Conservation (phyloP, 176 grass and related monocot species). For the Musa troglodytarum region DNA sequence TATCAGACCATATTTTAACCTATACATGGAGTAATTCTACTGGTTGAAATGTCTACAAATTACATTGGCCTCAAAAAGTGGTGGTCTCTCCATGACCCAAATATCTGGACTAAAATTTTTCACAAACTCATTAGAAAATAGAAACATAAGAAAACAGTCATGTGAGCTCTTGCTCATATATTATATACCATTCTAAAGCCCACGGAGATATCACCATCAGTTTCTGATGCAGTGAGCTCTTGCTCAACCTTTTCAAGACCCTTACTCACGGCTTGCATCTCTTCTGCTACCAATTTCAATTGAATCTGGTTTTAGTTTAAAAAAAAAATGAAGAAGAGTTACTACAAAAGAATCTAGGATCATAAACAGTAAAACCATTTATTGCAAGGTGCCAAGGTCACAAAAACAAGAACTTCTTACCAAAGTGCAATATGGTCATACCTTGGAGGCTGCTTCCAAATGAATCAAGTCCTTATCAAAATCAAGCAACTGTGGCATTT, state of each 20-base stretch:
- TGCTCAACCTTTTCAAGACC: slow-evolving; percentile 98
- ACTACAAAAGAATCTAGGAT: neutral
- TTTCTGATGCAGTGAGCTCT: slow-evolving; percentile 70
- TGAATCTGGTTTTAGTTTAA: slow-evolving; percentile 64
- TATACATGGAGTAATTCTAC: no score
- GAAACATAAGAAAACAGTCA: neutral
- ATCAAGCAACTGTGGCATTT: slow-evolving; percentile 94
- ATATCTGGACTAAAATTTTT: neutral
- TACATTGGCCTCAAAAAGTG: neutral
- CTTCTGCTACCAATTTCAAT: slow-evolving; percentile 81
- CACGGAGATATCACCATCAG: slow-evolving; percentile 59
- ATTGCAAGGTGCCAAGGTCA: neutral
- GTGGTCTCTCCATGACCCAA: neutral
- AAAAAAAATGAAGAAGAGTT: slow-evolving; percentile 14
- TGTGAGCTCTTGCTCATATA: neutral
- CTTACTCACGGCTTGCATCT: slow-evolving; percentile 99
- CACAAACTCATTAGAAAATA: neutral
- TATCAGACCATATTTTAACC: no score
- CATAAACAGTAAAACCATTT: neutral
- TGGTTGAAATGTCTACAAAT: neutral
- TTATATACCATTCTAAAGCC: slow-evolving; percentile 61
- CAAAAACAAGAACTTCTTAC: neutral
- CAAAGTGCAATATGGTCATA: slow-evolving; percentile 15
- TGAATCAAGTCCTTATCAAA: slow-evolving; percentile 95
- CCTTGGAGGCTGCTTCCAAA: slow-evolving; percentile 98